Conservation (phyloP, 257 asterid species). For the Coffea canephora region DNA sequence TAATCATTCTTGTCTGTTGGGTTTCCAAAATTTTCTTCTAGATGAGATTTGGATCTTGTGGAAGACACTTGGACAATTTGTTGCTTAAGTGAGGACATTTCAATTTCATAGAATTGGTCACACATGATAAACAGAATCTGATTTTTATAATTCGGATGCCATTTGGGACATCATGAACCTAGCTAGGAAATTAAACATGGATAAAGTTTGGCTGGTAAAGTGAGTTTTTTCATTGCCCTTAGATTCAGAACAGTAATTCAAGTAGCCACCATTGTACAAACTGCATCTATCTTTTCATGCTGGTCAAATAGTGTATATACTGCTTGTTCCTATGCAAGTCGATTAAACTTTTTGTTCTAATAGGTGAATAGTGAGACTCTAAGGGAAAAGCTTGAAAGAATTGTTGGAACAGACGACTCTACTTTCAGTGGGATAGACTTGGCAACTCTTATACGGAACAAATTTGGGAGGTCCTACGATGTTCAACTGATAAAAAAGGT, state of each 20-base stretch:
- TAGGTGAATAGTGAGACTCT: conserved; percentile 61
- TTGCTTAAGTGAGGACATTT: no score
- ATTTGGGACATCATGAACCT: not conserved
- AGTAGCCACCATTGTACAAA: not conserved
- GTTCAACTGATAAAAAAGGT: conserved; percentile 96
- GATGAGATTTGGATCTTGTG: no score
- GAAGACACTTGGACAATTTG: not conserved
- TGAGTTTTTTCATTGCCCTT: not conserved
- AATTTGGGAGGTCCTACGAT: conserved; percentile 90
- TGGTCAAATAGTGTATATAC: not conserved
- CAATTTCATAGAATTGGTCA: not conserved
- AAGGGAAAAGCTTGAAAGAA: conserved; percentile 73
- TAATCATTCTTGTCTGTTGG: not conserved
- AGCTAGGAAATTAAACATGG: not conserved
- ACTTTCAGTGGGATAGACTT: conserved; percentile 86
- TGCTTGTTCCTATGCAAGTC: not conserved
- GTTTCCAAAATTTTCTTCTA: no score
- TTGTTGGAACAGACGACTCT: conserved; percentile 81
- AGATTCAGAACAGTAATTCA: not conserved
- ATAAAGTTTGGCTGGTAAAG: not conserved
- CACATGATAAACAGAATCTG: not conserved
- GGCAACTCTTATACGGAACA: conserved; percentile 89
- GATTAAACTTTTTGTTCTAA: conserved; percentile 17
- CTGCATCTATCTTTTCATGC: not conserved
- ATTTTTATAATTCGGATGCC: not conserved